These are phyloP conservation scores for Lachancea meyersii DNA, from an alignment of 805 yeast species.

Conservation along the genomic window DNA sequence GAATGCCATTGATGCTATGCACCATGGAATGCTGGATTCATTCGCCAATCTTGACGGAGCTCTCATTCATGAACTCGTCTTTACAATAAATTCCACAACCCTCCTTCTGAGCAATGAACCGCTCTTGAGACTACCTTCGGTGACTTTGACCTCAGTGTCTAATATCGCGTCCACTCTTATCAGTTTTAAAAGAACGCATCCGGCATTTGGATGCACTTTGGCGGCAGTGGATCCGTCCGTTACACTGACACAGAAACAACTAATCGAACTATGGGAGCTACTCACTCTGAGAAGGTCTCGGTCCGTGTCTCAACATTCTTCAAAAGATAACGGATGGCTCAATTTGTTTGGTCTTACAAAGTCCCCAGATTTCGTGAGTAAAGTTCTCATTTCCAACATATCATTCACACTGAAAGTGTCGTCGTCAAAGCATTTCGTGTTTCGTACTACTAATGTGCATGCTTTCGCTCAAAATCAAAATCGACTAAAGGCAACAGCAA, in stretches of 20 bases:
- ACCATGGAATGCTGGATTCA: constrained; percentile 21
- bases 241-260: constrained; percentile 17
- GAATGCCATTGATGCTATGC: constrained; percentile 20
- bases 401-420: constrained; percentile 21
- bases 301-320: background rate
- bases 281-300: background rate
- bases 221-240: constrained; percentile 29
- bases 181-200: background rate
- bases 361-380: constrained; percentile 14
- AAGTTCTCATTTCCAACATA: constrained; percentile 23
- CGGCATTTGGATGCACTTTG: constrained; percentile 17
- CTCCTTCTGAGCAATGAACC: constrained; percentile 18
- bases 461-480: constrained; percentile 4
- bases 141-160: constrained; percentile 25
- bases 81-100: constrained; percentile 24
- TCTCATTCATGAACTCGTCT: constrained; percentile 25
- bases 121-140: constrained; percentile 26
- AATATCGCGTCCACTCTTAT: constrained; percentile 17
- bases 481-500: background rate
- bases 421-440: constrained; percentile 6
- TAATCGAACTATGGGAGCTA: constrained; percentile 11
- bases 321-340: background rate
- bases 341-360: background rate
- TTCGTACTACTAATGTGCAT: constrained; percentile 3
- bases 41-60: constrained; percentile 16